Base-by-base conservation (phyloP, 2,329 filamentous ascomycete species). In the Arthrobotrys iridis region DNA sequence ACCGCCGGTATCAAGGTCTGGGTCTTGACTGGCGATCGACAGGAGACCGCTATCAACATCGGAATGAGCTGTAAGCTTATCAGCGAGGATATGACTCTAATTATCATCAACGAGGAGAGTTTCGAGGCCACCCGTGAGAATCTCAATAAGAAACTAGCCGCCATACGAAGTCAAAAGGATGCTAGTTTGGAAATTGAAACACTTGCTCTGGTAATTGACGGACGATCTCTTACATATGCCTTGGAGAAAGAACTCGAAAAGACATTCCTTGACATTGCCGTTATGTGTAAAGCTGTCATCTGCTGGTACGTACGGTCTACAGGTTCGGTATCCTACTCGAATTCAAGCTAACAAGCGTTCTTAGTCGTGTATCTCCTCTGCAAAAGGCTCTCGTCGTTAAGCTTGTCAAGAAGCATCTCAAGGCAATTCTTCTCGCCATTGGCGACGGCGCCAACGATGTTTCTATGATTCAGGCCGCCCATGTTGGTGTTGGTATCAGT, bases 31-130 rank as follows among this genome's bases (percentile, higher is more conserved):
- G 95, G 95, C 79, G 95, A 99, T 85, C 89, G 95, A 80, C 96
- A 99, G 83, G 95, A 99, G 83, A 99, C 95, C 26, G 95, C 95
- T 67, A 99, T 99, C 87, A 99, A 99, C 82, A 99, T 99, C 78
- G 95, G 96, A 77, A 99, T 99, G 95, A 97, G 93, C 82, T 99
- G 95, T 84, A 98, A 98, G 84, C 87, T 99, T 57, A 92, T 99
- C 75, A 97, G 93, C 78, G 95, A 99, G 83, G 96, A 99, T 80
- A 99, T 99, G 95, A 97, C 95, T 80, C 87, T 99, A 8, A 85
- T 99, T 64, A 97, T 99, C 79, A 87, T 99, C 80, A 99, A 99
- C 80, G 95, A 99, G 81, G 93, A 98, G 79, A 87, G 85, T 55
- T 87, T 93, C 11, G 85, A 86, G 35, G 91, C 89, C 3, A 98